Evolutionary conservation across 371 early-diverging fungal genomes (phyloP), one percentile per base, ranked within the genome.

Genomic region (Syncephalis plumigaleata): DNA sequence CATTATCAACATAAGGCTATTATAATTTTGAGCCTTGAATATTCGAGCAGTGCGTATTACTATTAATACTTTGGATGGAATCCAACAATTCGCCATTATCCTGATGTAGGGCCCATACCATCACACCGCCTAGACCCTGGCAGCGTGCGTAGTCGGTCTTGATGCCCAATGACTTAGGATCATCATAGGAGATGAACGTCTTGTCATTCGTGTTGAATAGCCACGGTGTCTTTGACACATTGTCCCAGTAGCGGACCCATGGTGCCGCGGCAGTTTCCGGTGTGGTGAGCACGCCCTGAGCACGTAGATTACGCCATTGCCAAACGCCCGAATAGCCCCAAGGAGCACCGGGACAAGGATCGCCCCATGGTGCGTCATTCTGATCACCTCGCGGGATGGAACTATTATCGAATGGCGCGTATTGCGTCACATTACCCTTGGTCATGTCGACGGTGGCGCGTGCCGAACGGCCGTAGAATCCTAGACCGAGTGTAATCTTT

Each of bases 201-300:
- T 69, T 64, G 37, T 59, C 56, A 1, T 61, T 48, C 3, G 69
- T 57, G 39, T 76, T 73, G 63, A 73, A 79, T 47, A 81, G 54
- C 81, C 80, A 79, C n/a, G 81, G 81, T 0, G 81, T 79, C 55
- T 69, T 56, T 17, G 77, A 60, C 8, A 55, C 55, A n/a, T 65
- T 53, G 44, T 81, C 83, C 75, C 72, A 78, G 49, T 71, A 56
- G 17, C 75, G 68, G 11, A 53, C 53, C 71, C 71, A 77, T 15
- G 27, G 27, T 21, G 20, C 26, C 18, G 5, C 64, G 18, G 74
- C 70, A 18, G 69, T 66, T 1, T 71, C 70, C 2, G 69, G 56
- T 1, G 55, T 53, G 0, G 61, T 64, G 36, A 79, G 54, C 7
- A 81, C 46, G 1, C 79, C 75, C 59, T 81, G 70, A 11, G 67